Evolutionary conservation across 1,284 basidiomycete species (phyloP), one percentile per base, ranked within the genome.

Genomic region (Schizophyllum commune): DNA sequence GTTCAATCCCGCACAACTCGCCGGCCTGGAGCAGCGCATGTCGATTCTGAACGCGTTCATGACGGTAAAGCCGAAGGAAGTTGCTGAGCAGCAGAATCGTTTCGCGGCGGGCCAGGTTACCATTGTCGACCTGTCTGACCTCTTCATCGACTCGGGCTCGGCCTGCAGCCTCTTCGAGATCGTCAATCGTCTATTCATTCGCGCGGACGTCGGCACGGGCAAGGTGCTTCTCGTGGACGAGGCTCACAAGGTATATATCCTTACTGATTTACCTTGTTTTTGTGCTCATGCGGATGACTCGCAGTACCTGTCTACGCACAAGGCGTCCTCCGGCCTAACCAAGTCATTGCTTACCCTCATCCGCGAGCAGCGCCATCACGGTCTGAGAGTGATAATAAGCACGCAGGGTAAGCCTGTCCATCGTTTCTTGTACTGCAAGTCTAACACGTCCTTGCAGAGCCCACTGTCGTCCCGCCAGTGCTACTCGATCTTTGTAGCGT

Each of bases 201-300:
- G 86, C 19, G 78, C 83, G 0, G 74, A 84, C 11, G 77, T 88
- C 0, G 75, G 71, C 1, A 84, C 83, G 0, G 89, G 88, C 1
- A 90, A 90, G 64, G 82, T 89, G 0, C 75, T 90, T 1, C 78
- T 91, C 0, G 83, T 91, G 0, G 88, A 90, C 58, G 89, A 90
- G 64, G 88, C 88, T 0, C 88, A 90, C 66, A 90, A 90, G 69
- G 88, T 86, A 60, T 56, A 75, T 57, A 9, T n/a, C 19, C 27
- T 34, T 32, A 32, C 51, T 55, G 15, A 15, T 15, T 17, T 47
- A 52, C 57, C 53, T 59, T 57, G 32, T 20, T 65, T 21, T 53
- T 59, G 9, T 11, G 4, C 33, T 19, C 19, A 6, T 8, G 39
- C 7, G 2, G 5, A 20, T 58, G 17, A 52, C 19, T 17, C 32